Base-by-base conservation (phyloP, 2,329 filamentous ascomycete genomes). In the Apiospora malaysiana region DNA sequence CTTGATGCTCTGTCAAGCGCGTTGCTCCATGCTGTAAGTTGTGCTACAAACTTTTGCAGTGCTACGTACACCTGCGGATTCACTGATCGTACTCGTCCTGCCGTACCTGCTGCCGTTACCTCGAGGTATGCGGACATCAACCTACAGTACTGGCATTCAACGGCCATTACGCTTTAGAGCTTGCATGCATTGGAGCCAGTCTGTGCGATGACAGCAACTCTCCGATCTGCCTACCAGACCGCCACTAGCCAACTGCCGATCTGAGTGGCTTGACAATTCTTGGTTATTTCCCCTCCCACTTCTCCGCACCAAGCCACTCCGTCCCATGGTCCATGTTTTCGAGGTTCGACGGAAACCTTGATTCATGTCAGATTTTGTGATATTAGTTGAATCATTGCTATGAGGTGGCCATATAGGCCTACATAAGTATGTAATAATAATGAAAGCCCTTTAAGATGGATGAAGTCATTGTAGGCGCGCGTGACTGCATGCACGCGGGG, bases 191-290 rank as follows among this genome's bases (percentile, higher is more conserved):
- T 10, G 8, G 40, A 5, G 56, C 56, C 56, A 40, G 56, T 40
- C 32, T 63, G 56, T 63, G 56, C 32, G 32, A 40, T 40, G 49
- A 56, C 25, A 63, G 32, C 56, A 63, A 63, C 56, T 63, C 16
- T 25, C 49, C 3, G 5, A 32, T 32, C 49, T 40, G 9, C 14
- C 32, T 32, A 59, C 56, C 56, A 21, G 32, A 59, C 56, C 56
- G 18, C 56, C 56, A 63, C 56, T 37, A 37, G 51, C n/a, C 56
- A 63, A 63, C 56, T 63, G 56, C 56, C 56, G 56, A 63, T 63
- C 56, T 3, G 56, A 40, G 56, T 40, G 32, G 56, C 27, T 63
- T 63, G 32, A 14, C 18, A n/a, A 40, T 63, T 63, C 56, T n/a
- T 63, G 32, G 32, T 40, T 63, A n/a, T 59, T 37, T 12, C 21